phyloP scores from a whole-genome alignment of 2,329 filamentous ascomycete genomes.

The Coniella lustricola region DNA sequence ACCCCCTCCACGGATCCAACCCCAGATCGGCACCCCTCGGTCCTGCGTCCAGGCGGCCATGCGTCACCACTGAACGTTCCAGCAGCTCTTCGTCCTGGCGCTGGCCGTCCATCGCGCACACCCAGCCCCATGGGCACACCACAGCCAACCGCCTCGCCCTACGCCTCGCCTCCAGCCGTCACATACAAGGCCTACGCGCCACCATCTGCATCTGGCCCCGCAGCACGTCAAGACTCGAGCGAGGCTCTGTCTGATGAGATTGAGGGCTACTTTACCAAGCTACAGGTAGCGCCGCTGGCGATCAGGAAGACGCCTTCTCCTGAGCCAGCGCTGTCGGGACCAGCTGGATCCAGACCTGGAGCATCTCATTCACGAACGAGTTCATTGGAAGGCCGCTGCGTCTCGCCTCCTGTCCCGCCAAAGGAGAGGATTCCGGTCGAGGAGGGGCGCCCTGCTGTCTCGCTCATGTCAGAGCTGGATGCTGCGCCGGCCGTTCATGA shows the following conservation, averaged over 20 bases:
- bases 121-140: background rate
- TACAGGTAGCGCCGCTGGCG: constrained; percentile 9
- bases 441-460: background rate
- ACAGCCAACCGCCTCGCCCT: background rate
- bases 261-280: constrained; percentile 10
- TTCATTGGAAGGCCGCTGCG: constrained; percentile 2
- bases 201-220: background rate
- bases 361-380: background rate
- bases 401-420: constrained; percentile 12
- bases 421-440: constrained; percentile 10
- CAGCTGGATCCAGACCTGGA: background rate
- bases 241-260: constrained; percentile 11
- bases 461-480: background rate
- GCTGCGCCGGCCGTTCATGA: background rate
- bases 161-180: background rate
- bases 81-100: constrained; percentile 11
- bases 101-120: constrained; percentile 7
- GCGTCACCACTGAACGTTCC: constrained; percentile 12
- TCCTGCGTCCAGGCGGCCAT: constrained; percentile 12
- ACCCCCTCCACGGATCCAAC: constrained; percentile 5
- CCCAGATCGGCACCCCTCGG: constrained; percentile 12
- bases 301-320: constrained; percentile 6
- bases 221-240: constrained; percentile 4
- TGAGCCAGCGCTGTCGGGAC: background rate
- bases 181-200: constrained; percentile 15